Conservation (phyloP, 371 early-diverging fungal species). For the Rhizopus microsporus region DNA sequence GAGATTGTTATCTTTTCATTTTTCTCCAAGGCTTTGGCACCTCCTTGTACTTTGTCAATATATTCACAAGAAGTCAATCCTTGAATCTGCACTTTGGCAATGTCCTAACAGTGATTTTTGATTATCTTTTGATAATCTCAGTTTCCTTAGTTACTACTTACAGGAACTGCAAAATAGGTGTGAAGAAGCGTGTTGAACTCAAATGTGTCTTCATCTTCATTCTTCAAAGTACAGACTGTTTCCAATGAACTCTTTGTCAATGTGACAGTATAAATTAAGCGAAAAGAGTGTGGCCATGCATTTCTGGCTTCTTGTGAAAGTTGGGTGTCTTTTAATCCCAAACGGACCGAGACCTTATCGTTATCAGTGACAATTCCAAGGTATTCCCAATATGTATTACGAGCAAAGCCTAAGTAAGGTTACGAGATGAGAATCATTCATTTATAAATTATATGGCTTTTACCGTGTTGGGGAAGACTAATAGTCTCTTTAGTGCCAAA, state of each 20-base stretch:
- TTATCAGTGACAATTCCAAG: conserved; percentile 58
- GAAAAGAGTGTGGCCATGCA: conserved; percentile 76
- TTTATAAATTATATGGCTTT: background rate
- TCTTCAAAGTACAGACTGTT: conserved; percentile 69
- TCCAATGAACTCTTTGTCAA: conserved; percentile 68
- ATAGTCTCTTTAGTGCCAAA: conserved; percentile 69
- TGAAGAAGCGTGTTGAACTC: conserved; percentile 88
- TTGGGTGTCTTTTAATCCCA: conserved; percentile 66
- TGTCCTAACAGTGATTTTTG: conserved; percentile 43
- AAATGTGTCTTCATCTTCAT: conserved; percentile 70
- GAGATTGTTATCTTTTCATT: conserved; percentile 55
- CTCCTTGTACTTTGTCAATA: conserved; percentile 72
- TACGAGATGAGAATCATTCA: background rate
- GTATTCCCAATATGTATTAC: conserved; percentile 72
- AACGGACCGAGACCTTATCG: conserved; percentile 63
- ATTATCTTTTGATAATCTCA: background rate
- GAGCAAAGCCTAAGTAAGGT: conserved; percentile 82
- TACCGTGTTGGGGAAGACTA: conserved; percentile 71
- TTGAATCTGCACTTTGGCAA: conserved; percentile 58
- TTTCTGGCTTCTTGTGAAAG: conserved; percentile 57
- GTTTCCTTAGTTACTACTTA: conserved; percentile 27
- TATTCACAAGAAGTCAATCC: conserved; percentile 65
- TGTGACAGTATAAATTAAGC: conserved; percentile 77
- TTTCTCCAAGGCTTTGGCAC: conserved; percentile 33
- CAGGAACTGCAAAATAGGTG: conserved; percentile 82